phyloP scores from a whole-genome alignment of 2,329 filamentous ascomycete species.

The Paraconiothyrium sp. region DNA sequence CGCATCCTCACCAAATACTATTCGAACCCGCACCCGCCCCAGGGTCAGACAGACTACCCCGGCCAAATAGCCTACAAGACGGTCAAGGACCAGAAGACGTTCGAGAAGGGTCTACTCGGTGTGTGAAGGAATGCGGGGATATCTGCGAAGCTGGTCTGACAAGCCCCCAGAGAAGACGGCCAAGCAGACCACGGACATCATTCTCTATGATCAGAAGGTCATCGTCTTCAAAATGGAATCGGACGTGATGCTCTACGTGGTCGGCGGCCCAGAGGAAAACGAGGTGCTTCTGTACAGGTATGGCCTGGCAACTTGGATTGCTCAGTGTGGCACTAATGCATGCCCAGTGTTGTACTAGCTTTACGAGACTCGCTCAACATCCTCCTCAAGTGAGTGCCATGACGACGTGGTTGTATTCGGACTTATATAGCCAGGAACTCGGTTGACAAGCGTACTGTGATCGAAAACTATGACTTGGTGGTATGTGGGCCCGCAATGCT shows the following conservation, averaged over 20 bases:
- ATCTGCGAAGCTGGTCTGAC: slow-evolving; percentile 51
- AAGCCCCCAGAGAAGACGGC: slow-evolving; percentile 76
- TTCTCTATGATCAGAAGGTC: slow-evolving; percentile 95
- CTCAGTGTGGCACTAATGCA: slow-evolving; percentile 22
- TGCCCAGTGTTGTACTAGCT: slow-evolving; percentile 80
- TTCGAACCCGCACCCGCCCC: slow-evolving; percentile 72
- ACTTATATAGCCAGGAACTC: slow-evolving; percentile 72
- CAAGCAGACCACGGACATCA: slow-evolving; percentile 95
- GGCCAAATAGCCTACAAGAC: slow-evolving; percentile 83
- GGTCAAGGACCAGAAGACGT: slow-evolving; percentile 91
- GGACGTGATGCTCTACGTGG: slow-evolving; percentile 95
- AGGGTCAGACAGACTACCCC: slow-evolving; percentile 67
- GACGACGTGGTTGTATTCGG: neutral
- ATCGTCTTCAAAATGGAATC: slow-evolving; percentile 98
- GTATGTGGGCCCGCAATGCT: slow-evolving; percentile 30
- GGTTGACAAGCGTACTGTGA: slow-evolving; percentile 95
- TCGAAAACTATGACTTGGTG: slow-evolving; percentile 98
- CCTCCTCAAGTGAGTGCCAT: slow-evolving; percentile 83
- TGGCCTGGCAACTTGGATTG: neutral
- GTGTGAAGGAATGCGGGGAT: slow-evolving; percentile 80
- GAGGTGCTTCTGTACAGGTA: slow-evolving; percentile 89
- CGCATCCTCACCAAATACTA: slow-evolving; percentile 97
- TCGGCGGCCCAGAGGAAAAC: slow-evolving; percentile 90
- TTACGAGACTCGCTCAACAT: slow-evolving; percentile 89
- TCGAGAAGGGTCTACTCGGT: slow-evolving; percentile 88